Evolutionary conservation across 805 yeast genomes (phyloP).

Genomic region (Starmerella kuoi): DNA sequence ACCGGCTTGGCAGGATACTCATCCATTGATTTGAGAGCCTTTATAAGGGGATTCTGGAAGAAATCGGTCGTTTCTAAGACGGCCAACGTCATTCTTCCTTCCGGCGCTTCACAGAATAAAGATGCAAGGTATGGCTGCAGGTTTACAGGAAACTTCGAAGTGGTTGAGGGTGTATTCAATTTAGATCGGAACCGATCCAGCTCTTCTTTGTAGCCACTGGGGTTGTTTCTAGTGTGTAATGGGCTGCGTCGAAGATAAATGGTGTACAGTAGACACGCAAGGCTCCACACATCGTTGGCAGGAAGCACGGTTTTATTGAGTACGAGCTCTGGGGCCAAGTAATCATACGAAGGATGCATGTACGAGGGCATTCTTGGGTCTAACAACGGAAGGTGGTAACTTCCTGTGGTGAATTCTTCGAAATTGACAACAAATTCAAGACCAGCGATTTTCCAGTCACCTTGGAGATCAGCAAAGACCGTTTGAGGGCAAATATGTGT

Average conservation of each 20-base stretch:
- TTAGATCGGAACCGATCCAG: constrained; percentile 29
- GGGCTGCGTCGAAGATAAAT: constrained; percentile 44
- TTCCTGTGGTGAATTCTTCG: constrained; percentile 40
- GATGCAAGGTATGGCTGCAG: constrained; percentile 28
- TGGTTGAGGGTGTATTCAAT: constrained; percentile 30
- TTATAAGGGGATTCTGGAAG: constrained; percentile 73
- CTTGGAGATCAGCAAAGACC: constrained; percentile 56
- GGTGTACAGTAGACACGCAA: constrained; percentile 65
- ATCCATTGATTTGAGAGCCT: constrained; percentile 69
- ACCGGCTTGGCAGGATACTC: constrained; percentile 63
- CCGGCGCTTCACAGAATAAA: constrained; percentile 36
- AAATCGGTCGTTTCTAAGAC: constrained; percentile 59
- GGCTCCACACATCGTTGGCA: constrained; percentile 69
- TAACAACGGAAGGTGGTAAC: constrained; percentile 54
- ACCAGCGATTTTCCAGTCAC: constrained; percentile 91
- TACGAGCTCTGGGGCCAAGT: constrained; percentile 73
- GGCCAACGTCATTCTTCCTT: constrained; percentile 47
- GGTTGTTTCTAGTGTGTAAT: constrained; percentile 40
- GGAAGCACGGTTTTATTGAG: constrained; percentile 50
- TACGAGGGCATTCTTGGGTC: constrained; percentile 67
- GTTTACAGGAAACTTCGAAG: constrained; percentile 42
- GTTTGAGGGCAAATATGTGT: constrained; percentile 67
- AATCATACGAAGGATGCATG: constrained; percentile 58
- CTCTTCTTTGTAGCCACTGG: constrained; percentile 39
- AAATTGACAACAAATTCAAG: constrained; percentile 41